Base-by-base conservation (phyloP, 2,329 filamentous ascomycete species). In the Drechmeria coniospora region DNA sequence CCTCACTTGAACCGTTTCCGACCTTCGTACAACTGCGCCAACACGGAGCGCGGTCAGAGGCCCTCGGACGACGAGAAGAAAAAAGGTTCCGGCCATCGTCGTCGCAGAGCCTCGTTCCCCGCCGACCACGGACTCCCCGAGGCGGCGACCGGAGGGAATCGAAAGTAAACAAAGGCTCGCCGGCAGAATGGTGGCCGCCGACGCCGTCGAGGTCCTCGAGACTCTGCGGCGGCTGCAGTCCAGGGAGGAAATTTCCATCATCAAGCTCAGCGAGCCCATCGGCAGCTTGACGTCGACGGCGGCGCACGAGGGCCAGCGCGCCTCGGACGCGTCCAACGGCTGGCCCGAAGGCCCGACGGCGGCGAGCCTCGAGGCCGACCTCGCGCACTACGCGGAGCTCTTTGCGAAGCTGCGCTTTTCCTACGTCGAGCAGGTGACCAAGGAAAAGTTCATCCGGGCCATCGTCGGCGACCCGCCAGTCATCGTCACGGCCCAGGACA, bases 361-460 rank as follows among this genome's bases (percentile, higher is more conserved):
- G 0, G 69, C 78, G 11, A 77, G 77, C 12, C 63, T 95, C 6
- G 74, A 81, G 37, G 81, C 80, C 16, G 87, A 95, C 51, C 64
- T 95, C 16, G 63, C 68, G 17, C 86, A 95, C 53, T 94, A 95
- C 59, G 83, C 81, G 57, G 86, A 94, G 54, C 70, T 95, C 13
- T 98, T 95, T 54, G 79, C 83, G 23, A 95, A 98, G 57, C 67
- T 95, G 21, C 82, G 87, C 41, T 95, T 95, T 61, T 92, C 81
- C 38, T 95, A 95, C 55, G 79, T 94, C 42, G 90, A 98, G 56
- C 90, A 95, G 61, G 84, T 95, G 36, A 95, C 87, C 24, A 98
- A 95, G 56, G 90, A 98, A 52, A 92, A 93, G 46, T 95, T 94
- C 53, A 76, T 98, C 30, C 81, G 84, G 40, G 77, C 81, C 37